Evolutionary conservation across 2,329 filamentous ascomycete species (phyloP), one percentile per base, ranked within the genome.

Genomic region (Trichophyton simii): DNA sequence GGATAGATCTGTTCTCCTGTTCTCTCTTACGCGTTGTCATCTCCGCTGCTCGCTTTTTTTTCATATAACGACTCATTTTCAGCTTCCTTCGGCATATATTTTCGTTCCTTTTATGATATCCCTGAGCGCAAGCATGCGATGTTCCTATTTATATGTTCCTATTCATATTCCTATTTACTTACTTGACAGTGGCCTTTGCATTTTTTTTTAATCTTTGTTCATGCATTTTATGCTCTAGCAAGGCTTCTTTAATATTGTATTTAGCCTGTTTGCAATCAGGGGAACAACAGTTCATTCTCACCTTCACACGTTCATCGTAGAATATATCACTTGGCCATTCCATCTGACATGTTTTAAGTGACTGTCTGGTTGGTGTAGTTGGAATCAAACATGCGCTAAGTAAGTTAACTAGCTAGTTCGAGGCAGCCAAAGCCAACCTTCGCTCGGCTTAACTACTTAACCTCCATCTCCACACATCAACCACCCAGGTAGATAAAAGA

Each of bases 1-100:
- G n/a, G 48, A 57, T 57, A 61, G 55, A 50, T 44, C 36, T 41
- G 57, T 58, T 28, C 36, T 50, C 57, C 36, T 57, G 48, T n/a
- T 25, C 6, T 18, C 25, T 31, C 6, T 31, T 31, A 31, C 28
- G 28, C 28, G 6, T 31, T 2, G 6, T 7, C 50, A 41, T 15
- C 34, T 41, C 60, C 34, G 9, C n/a, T 58, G 25, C 28, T 54
- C 22, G n/a, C 41, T 44, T 44, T 44, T 18, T n/a, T 20, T 44
- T 18, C 6, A n/a, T n/a, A n/a, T 44, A 18, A 44, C n/a, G 41
- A 44, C 41, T 44, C 41, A n/a, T 6, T 44, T 15, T 44, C 28
- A 31, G 34, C 41, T 54, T n/a, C 50, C 22, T 54, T 54, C 22
- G 22, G 50, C 50, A 54, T 54, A 31, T 54, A 13, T 31, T 34